Evolutionary conservation across 768 basidiomycete genomes (phyloP), one percentile per base, ranked within the genome.

Genomic region (Xerocomellus intermedius): DNA sequence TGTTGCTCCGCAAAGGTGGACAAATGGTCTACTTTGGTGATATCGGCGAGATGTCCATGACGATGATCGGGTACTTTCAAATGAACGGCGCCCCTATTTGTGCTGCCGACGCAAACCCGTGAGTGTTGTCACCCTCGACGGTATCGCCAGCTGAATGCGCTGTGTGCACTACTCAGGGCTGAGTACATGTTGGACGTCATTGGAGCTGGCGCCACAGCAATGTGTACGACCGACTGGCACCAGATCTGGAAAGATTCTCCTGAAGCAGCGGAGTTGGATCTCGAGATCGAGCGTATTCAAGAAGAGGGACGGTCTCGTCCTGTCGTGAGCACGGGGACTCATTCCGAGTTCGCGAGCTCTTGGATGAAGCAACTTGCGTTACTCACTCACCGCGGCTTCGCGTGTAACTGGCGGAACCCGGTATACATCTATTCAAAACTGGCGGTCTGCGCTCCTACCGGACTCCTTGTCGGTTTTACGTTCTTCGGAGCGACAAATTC

Each of bases 1-100:
- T 83, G 9, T 68, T 81, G 19, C 72, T 83, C 8, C 75, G 77
- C 22, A 71, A 73, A 22, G 82, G 83, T n/a, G 83, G 83, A 45
- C 72, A 87, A 61, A 85, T 78, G 4, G 86, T 86, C 8, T 91
- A 87, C 70, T 87, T 87, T 58, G 87, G 87, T 9, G 70, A 72
- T 36, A 57, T 69, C 3, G 67, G 68, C 1, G 57, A 66, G 51
- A 53, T 19, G 48, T 70, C 69, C 0, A 57, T 41, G 36, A 57
- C 48, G 2, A 41, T 69, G 48, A 57, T 66, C 26, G 43, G 52
- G 8, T 70, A 69, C 30, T 69, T 69, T 24, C 41, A 68, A 38
- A 54, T 48, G 28, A 59, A 66, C n/a, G 66, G 64, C 4, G 69
- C 66, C 0, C 21, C 53, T 42, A 35, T 6, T 14, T 68, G 67